Percentiles rank a stretch among this genome's conserved stretches.
These are phyloP conservation scores for Plasmodium relictum DNA, from an alignment of 169 alveolate genomes.

Conservation along the genomic window DNA sequence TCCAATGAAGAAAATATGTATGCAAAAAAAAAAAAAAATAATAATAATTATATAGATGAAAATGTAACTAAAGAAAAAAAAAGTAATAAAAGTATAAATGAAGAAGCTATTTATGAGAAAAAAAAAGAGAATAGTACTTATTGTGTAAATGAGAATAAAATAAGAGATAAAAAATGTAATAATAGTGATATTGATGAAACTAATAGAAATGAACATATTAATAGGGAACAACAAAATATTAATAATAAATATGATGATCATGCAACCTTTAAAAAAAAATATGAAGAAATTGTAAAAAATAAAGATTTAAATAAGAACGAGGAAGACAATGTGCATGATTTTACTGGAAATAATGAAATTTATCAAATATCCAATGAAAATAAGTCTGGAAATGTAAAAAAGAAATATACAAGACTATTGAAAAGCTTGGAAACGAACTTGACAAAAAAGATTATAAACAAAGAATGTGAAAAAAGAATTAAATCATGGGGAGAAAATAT, in stretches of 20 bases:
- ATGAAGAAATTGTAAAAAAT: neutral
- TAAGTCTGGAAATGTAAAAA: constrained; percentile 13
- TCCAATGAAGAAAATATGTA: no score
- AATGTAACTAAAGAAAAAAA: neutral
- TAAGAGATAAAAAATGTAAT: constrained; percentile 1
- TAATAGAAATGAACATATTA: neutral
- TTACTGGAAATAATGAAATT: neutral
- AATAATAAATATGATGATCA: neutral
- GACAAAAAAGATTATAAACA: constrained; percentile 33
- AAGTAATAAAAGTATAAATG: constrained; percentile 3
- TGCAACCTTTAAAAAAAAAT: neutral
- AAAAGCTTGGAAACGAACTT: constrained; percentile 48
- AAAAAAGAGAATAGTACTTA: neutral
- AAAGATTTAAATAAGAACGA: neutral
- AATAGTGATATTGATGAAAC: neutral
- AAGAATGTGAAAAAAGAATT: constrained; percentile 78
- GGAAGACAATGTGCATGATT: neutral
- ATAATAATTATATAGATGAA: neutral
- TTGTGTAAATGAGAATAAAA: neutral
- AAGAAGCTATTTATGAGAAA: neutral
- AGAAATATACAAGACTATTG: constrained; percentile 51
- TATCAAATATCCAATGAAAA: constrained; percentile 4
- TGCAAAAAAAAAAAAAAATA: neutral
- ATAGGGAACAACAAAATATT: neutral
- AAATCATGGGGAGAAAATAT: constrained; percentile 82